Percentiles rank a stretch among this genome's conserved stretches.
Conservation (phyloP, 2,329 filamentous ascomycete species). For the Colletotrichum magnum region DNA sequence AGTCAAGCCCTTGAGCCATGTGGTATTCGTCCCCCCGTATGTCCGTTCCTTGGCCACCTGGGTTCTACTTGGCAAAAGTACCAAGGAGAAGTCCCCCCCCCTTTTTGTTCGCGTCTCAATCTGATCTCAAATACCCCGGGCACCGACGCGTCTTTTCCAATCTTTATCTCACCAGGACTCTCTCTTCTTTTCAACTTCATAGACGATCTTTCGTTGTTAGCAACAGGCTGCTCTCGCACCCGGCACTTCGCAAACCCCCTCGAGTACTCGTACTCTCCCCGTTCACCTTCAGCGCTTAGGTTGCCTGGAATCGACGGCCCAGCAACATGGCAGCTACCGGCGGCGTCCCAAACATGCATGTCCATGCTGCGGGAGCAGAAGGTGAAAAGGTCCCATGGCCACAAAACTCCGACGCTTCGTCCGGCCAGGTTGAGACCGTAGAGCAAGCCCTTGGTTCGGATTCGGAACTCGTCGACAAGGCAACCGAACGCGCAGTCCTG, state of each 20-base stretch:
- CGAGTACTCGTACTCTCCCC: too few relatives aligned
- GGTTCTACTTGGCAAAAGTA: background rate
- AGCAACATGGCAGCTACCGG: background rate
- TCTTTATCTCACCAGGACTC: too few relatives aligned
- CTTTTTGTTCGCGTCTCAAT: background rate
- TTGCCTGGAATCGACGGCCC: background rate
- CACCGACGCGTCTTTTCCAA: too few relatives aligned
- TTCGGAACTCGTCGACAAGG: slow-evolving; percentile 18
- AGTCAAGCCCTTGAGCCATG: background rate
- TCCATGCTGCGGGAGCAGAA: background rate
- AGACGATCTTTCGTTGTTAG: too few relatives aligned
- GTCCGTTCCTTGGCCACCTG: background rate
- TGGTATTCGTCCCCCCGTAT: slow-evolving; percentile 9
- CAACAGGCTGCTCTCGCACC: too few relatives aligned
- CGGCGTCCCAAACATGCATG: background rate
- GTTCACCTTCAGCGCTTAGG: background rate
- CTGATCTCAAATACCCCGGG: background rate
- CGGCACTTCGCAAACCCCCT: background rate
- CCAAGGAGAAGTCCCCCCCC: background rate
- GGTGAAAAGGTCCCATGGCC: slow-evolving; percentile 21
- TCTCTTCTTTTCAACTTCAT: too few relatives aligned
- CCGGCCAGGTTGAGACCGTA: slow-evolving; percentile 34
- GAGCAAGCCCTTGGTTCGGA: background rate
- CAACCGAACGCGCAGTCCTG: slow-evolving; percentile 29
- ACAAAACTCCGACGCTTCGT: slow-evolving; percentile 44